phyloP scores from a whole-genome alignment of 2,329 filamentous ascomycete species.

The Alternaria alternata region DNA sequence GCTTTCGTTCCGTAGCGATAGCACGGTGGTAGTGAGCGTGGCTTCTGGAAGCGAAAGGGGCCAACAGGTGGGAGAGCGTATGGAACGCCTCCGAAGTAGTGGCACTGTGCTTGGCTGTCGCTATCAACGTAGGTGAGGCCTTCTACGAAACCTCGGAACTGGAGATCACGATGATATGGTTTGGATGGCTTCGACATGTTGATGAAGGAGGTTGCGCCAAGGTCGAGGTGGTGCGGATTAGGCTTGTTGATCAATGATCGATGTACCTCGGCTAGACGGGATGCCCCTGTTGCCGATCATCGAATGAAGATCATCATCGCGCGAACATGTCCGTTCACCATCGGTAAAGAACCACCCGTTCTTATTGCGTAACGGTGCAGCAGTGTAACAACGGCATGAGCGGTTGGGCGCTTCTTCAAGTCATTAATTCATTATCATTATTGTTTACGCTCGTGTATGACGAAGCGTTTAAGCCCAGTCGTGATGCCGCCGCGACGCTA shows the following conservation, averaged over 20 bases:
- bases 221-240: neutral
- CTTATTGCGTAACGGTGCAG: neutral
- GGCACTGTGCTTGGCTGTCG: slow-evolving; percentile 50
- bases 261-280: slow-evolving; percentile 9
- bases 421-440: slow-evolving; percentile 7
- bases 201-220: neutral
- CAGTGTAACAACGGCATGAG: neutral
- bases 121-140: slow-evolving; percentile 56
- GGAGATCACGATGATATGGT: slow-evolving; percentile 49
- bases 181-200: slow-evolving; percentile 30
- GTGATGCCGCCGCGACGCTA: slow-evolving; percentile 10
- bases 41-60: slow-evolving; percentile 59
- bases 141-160: slow-evolving; percentile 59
- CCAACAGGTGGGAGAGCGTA: slow-evolving; percentile 62
- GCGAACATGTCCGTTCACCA: neutral
- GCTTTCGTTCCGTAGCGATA: slow-evolving; percentile 61
- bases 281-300: slow-evolving; percentile 2
- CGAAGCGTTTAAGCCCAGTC: slow-evolving; percentile 20
- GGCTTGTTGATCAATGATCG: slow-evolving; percentile 5
- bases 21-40: slow-evolving; percentile 56
- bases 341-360: no score
- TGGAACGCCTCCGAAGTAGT: slow-evolving; percentile 64
- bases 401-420: neutral
- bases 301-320: neutral
- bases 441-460: neutral